Percentiles rank a stretch among this genome's conserved stretches.
These are phyloP conservation scores for Kalmusia sp. DNA, from an alignment of 2,329 filamentous ascomycete species.

Conservation along the genomic window DNA sequence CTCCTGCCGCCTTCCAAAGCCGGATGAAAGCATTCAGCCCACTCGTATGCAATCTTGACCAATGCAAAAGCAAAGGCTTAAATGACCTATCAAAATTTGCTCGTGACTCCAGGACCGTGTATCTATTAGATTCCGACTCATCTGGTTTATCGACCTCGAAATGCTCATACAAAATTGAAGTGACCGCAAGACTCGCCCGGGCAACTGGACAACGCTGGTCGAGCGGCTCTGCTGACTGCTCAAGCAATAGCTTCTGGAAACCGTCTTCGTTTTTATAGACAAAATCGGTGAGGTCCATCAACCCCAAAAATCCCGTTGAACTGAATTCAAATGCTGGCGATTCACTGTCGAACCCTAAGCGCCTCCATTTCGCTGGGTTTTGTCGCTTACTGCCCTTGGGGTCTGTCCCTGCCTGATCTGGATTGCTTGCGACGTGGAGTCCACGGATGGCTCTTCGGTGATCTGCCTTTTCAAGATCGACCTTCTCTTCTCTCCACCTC, in stretches of 20 bases:
- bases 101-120: constrained; percentile 74
- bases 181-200: constrained; percentile 84
- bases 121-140: constrained; percentile 77
- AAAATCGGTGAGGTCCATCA: constrained; percentile 97
- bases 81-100: constrained; percentile 87
- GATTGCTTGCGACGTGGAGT: constrained; percentile 81
- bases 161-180: constrained; percentile 88
- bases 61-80: constrained; percentile 86
- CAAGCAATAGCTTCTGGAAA: constrained; percentile 89
- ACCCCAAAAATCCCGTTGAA: constrained; percentile 83
- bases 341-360: constrained; percentile 90
- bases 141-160: constrained; percentile 91
- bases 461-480: constrained; percentile 86
- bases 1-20: constrained; percentile 89
- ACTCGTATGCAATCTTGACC: constrained; percentile 87
- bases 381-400: constrained; percentile 70
- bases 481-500: constrained; percentile 85
- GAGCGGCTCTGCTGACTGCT: constrained; percentile 78
- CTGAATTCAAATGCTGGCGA: constrained; percentile 87
- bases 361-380: constrained; percentile 90
- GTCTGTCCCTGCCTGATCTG: constrained; percentile 59
- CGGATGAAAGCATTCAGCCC: constrained; percentile 87
- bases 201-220: constrained; percentile 85
- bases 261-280: constrained; percentile 89
- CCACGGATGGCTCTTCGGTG: constrained; percentile 87